phyloP scores from a whole-genome alignment of 192 early-diverging fungal genomes.

The Backusella liffmaniae region DNA sequence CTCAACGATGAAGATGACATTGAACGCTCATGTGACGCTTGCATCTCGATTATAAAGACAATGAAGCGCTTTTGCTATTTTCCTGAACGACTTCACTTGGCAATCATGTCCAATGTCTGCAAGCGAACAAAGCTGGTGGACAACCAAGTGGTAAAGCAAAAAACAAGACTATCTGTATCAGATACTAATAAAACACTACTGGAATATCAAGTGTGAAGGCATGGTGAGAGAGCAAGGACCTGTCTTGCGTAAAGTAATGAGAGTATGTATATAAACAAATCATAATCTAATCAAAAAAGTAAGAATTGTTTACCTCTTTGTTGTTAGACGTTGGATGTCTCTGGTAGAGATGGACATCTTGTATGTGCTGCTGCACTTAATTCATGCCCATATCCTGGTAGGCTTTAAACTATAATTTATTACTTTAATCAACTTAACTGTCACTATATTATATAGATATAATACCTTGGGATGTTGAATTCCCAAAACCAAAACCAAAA shows the following conservation, averaged over 20 bases:
- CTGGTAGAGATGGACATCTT: slow-evolving; percentile 44
- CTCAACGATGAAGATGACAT: not conserved
- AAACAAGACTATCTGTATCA: not conserved
- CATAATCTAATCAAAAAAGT: no score
- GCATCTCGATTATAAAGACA: not conserved
- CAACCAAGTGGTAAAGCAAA: slow-evolving; percentile 7
- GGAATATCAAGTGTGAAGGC: slow-evolving; percentile 42
- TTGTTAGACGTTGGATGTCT: slow-evolving; percentile 31
- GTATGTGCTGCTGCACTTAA: slow-evolving; percentile 42
- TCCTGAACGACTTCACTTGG: not conserved
- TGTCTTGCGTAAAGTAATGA: slow-evolving; percentile 37
- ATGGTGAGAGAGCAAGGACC: slow-evolving; percentile 49
- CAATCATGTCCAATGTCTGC: slow-evolving; percentile 9
- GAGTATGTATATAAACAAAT: slow-evolving; percentile 22
- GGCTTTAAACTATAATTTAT: not conserved
- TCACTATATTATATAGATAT: not conserved
- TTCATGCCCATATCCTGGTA: slow-evolving; percentile 43
- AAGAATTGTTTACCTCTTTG: not conserved
- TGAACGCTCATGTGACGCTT: not conserved
- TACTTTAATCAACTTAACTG: not conserved
- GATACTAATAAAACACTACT: not conserved
- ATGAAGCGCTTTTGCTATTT: slow-evolving; percentile 10
- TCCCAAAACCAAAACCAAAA: slow-evolving; percentile 50
- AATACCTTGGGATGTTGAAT: slow-evolving; percentile 34
- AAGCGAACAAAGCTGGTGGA: slow-evolving; percentile 11